These are phyloP conservation scores for Solanum etuberosum DNA, from an alignment of 257 asterid genomes.

Conservation along the genomic window DNA sequence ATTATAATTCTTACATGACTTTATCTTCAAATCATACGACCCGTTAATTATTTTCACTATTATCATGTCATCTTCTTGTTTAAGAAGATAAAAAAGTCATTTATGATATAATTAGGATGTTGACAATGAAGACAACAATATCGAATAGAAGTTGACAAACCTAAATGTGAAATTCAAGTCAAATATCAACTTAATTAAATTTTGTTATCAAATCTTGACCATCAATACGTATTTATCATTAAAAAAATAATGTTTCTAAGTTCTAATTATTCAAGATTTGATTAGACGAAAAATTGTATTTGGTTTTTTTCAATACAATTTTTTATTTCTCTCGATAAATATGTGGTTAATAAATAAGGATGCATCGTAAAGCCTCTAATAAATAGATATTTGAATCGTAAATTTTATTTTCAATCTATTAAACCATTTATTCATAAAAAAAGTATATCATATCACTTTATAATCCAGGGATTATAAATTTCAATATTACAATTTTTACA, in stretches of 20 bases:
- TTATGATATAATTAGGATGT: neutral
- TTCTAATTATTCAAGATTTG: neutral
- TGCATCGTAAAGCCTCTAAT: neutral
- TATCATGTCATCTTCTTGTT: neutral
- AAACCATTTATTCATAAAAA: neutral
- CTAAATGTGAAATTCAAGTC: neutral
- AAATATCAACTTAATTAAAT: neutral
- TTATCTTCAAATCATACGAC: neutral
- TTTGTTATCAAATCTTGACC: neutral
- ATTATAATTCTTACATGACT: neutral
- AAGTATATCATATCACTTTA: neutral
- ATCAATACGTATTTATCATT: neutral
- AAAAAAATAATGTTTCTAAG: too few relatives aligned
- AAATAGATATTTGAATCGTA: neutral
- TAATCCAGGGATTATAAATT: neutral
- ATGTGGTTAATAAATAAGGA: neutral
- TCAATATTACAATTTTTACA: neutral
- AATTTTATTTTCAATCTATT: neutral
- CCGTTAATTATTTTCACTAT: fast-evolving
- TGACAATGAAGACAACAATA: neutral
- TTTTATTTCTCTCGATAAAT: too few relatives aligned
- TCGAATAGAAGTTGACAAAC: neutral
- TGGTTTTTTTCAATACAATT: neutral
- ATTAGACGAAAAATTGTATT: neutral
- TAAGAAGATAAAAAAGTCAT: neutral